Percentiles rank a stretch among this genome's conserved stretches.
These are phyloP conservation scores for Fusarium buxicola DNA, from an alignment of 2,329 filamentous ascomycete genomes.

Conservation along the genomic window DNA sequence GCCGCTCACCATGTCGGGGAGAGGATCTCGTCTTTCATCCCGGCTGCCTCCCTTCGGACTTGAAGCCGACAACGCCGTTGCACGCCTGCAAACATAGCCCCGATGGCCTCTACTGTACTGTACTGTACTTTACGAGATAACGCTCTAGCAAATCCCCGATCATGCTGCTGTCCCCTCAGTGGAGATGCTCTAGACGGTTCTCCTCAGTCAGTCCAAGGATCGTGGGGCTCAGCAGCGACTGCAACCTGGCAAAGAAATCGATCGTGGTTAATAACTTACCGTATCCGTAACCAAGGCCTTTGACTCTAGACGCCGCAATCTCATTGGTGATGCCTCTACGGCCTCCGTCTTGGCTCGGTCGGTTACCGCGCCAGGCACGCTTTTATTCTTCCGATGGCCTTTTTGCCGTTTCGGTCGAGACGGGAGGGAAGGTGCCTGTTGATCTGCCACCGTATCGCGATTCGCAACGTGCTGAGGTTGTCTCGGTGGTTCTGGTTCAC, in stretches of 20 bases:
- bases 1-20: conserved; percentile 1
- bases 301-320: conserved; percentile 35
- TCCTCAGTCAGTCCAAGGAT: conserved; percentile 6
- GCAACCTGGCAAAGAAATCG: no score
- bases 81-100: conserved; percentile 12
- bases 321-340: conserved; percentile 36
- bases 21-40: conserved; percentile 21
- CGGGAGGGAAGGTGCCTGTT: not conserved
- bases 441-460: not conserved
- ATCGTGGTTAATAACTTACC: no score
- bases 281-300: no score
- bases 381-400: conserved; percentile 1
- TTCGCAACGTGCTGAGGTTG: no score
- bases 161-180: no score
- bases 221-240: conserved; percentile 1
- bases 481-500: no score
- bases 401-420: not conserved
- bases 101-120: no score
- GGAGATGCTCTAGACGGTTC: conserved; percentile 13
- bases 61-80: conserved; percentile 27
- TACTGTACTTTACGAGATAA: conserved; percentile 33
- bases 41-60: conserved; percentile 10
- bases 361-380: conserved; percentile 34
- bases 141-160: conserved; percentile 18
- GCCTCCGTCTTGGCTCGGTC: conserved; percentile 12